Base-by-base conservation (phyloP, 2,329 filamentous ascomycete species). In the Cyphellophora attinorum region DNA sequence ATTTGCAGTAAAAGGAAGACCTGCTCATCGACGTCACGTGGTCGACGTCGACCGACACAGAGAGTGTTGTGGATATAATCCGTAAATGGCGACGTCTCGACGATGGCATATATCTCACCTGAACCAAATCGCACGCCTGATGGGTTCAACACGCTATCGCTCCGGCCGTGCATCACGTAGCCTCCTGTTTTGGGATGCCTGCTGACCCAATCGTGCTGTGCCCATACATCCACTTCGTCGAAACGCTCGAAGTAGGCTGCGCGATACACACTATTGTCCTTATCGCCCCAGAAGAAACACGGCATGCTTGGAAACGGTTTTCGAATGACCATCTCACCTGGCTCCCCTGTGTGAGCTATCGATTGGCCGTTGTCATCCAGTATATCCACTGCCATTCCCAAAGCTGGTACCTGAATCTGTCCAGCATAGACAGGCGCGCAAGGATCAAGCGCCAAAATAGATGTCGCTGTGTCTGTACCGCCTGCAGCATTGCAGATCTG, bases 41-140 rank as follows among this genome's bases (percentile, higher is more conserved):
- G 5, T 5, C 39, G 15, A 19, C 38, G 42, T 32, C 41, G 37
- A 2, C 39, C 39, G 10, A 41, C 33, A n/a, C 28, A 23, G 11
- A 40, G 12, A 11, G 27, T 5, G 16, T 42, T 37, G 3, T 19
- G 15, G 11, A 42, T 29, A 5, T 8, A 11, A 8, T 16, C 5
- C n/a, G 11, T 14, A 21, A 45, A 38, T 10, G 31, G 11, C n/a
- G n/a, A n/a, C 11, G 25, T 28, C 8, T 11, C 27, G 11, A 38
- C 28, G 31, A 43, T 33, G 10, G 94, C 94, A 60, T 96, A 96
- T 13, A 96, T 94, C 64, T 96, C 89, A 1, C 88, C 86, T 19
- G 79, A 85, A 5, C 89, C 89, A 53, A 96, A 96, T 0, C 89
- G 70, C 14, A 96, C 85, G 2, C 89, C 89, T 0, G 81, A 75